A percentile compares a stretch with the other conserved stretches of the same genome.
Conservation (phyloP, 2,329 filamentous ascomycete genomes). For the Cordyceps farinosa region DNA sequence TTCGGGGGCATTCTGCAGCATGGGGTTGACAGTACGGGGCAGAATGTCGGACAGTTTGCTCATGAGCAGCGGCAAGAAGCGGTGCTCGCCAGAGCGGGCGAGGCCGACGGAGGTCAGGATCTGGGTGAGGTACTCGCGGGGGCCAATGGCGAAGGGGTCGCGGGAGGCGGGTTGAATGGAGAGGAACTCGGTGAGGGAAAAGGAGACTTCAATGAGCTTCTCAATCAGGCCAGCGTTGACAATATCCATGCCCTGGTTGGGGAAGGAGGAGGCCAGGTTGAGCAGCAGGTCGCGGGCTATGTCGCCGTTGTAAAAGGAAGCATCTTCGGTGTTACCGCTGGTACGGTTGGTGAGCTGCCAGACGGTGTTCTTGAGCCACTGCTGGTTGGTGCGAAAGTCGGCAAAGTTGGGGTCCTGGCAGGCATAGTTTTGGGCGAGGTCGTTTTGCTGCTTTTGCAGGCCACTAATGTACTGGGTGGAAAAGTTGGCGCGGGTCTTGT, state of each 20-base stretch:
- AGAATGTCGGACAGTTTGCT: slow-evolving; percentile 72
- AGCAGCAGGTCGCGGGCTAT: slow-evolving; percentile 60
- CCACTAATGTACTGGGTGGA: slow-evolving; percentile 53
- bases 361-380: slow-evolving; percentile 61
- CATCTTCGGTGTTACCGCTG: slow-evolving; percentile 43
- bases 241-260: slow-evolving; percentile 68
- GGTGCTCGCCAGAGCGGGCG: slow-evolving; percentile 70
- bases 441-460: slow-evolving; percentile 61
- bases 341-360: slow-evolving; percentile 61
- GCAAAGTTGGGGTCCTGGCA: slow-evolving; percentile 51
- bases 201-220: slow-evolving; percentile 75
- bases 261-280: slow-evolving; percentile 67
- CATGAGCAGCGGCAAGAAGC: slow-evolving; percentile 73
- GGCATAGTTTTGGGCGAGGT: slow-evolving; percentile 50
- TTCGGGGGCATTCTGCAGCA: slow-evolving; percentile 58
- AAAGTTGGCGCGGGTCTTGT: slow-evolving; percentile 57
- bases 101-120: slow-evolving; percentile 64
- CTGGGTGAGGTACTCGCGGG: slow-evolving; percentile 69
- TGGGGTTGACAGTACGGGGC: slow-evolving; percentile 57
- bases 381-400: slow-evolving; percentile 57
- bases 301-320: slow-evolving; percentile 58
- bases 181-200: slow-evolving; percentile 69
- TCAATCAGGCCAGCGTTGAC: slow-evolving; percentile 74
- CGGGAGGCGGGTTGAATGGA: slow-evolving; percentile 58
- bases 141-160: slow-evolving; percentile 61